Percentiles rank a stretch among this genome's conserved stretches.
phyloP scores from a whole-genome alignment of 2,329 filamentous ascomycete species.

The Thyridium curvatum region DNA sequence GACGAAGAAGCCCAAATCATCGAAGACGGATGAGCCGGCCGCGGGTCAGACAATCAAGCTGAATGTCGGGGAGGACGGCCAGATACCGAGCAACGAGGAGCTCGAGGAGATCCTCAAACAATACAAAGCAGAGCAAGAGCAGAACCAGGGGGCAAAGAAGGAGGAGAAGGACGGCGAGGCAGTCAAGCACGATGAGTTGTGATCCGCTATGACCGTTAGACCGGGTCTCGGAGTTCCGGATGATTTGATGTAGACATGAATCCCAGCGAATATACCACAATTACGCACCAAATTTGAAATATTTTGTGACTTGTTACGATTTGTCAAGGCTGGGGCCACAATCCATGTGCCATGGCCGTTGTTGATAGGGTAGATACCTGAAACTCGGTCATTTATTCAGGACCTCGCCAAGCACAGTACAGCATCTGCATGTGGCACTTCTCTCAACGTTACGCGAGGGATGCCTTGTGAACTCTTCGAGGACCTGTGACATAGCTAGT shows the following conservation, averaged over 20 bases:
- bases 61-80: constrained; percentile 30
- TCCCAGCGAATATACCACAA: neutral
- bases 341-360: no score
- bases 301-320: neutral
- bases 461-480: no score
- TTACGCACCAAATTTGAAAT: neutral
- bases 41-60: constrained; percentile 32
- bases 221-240: constrained; percentile 2
- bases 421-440: no score
- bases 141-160: constrained; percentile 15
- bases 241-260: neutral
- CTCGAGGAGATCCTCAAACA: constrained; percentile 49
- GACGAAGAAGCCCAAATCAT: constrained; percentile 37
- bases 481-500: no score
- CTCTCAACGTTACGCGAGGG: no score
- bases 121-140: constrained; percentile 15
- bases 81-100: constrained; percentile 33
- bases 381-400: no score
- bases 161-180: constrained; percentile 9
- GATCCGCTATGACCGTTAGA: neutral
- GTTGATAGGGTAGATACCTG: no score
- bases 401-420: no score
- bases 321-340: no score
- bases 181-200: constrained; percentile 25
- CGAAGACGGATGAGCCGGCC: constrained; percentile 23